Evolutionary conservation across 208 protist genomes (phyloP), one percentile per base, ranked within the genome.

Genomic region (Leishmania major): DNA sequence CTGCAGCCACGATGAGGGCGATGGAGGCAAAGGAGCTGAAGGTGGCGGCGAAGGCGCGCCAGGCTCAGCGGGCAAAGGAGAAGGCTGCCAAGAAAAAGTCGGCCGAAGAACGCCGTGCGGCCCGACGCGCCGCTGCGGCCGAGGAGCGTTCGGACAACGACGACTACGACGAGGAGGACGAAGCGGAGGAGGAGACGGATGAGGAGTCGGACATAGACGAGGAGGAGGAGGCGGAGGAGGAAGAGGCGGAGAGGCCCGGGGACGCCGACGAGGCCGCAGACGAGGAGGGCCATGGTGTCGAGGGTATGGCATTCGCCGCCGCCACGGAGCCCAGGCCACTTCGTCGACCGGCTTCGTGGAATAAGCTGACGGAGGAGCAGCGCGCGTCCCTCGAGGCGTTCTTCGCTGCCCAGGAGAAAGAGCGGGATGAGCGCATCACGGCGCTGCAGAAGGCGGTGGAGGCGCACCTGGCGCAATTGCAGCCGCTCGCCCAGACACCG

Each of bases 311-410:
- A 59, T 57, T 47, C 15, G 28, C n/a, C 31, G 28, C 10, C n/a
- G 31, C 37, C 40, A 37, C 37, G 43, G 19, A n/a, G 1, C 3
- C 15, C 62, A 15, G 13, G 28, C 31, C 40, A 19, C 73, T 75
- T n/a, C 83, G 74, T 37, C 83, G 79, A 19, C 90, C 83, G 4
- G 83, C 89, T 11, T 82, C 62, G 31, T 78, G 88, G 82, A 85
- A 85, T 73, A 77, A 59, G 59, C 84, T 95, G 40, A 87, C 87
- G 51, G 88, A 89, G 40, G 82, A 86, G 62, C 91, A 95, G 80
- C 86, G 87, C 51, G 78, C 86, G n/a, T 83, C 86, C 37, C 77
- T 96, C 15, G 77, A 78, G 80, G 53, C 43, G 31, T 91, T 92
- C 73, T 80, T 84, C 75, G 51, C 82, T 22, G 75, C 51, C 45